Base-by-base conservation (phyloP, 441 rosid species). In the Aleurites moluccanus region DNA sequence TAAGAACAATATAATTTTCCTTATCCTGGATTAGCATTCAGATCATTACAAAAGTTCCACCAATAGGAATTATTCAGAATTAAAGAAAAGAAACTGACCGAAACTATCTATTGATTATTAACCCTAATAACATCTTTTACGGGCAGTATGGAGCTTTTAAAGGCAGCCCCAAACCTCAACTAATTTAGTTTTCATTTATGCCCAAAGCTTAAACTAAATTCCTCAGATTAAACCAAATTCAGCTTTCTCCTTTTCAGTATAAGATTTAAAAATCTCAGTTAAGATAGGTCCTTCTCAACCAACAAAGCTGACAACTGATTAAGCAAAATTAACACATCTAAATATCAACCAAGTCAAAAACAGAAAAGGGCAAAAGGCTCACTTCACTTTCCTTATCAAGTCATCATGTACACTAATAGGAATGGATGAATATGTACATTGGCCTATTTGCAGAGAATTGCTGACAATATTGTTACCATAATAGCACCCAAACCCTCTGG, bases 291-390 rank as follows among this genome's bases (percentile, higher is more conserved):
- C 14, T 56, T 14, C 14, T 57, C 6, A 57, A 57, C 0, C 63
- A 23, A 10, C 28, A 57, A 25, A 57, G 16, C 13, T 55, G 25
- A 21, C 59, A 57, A 27, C 6, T 57, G 16, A 27, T 23, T 13
- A 57, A 23, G 33, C 23, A 66, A 66, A 23, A 62, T 62, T 62
- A 30, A 53, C 55, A 44, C 35, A 45, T 66, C 55, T 44, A 67
- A 67, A 47, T 47, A 67, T 49, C 70, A 67, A 28, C 40, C 67
- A 16, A 49, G 42, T 35, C 40, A 66, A 47, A 67, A 23, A 25
- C 44, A 42, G 10, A 66, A 27, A 14, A 66, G 7, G 3, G 16
- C 15, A 45, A 11, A 14, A 45, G 55, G 33, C 27, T 47, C 23
- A 69, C 73, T 18, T 21, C 30, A 42, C 25, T 38, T 38, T 11